These are phyloP conservation scores for Colletotrichum caudatum DNA, from an alignment of 2,329 filamentous ascomycete genomes.

Conservation along the genomic window DNA sequence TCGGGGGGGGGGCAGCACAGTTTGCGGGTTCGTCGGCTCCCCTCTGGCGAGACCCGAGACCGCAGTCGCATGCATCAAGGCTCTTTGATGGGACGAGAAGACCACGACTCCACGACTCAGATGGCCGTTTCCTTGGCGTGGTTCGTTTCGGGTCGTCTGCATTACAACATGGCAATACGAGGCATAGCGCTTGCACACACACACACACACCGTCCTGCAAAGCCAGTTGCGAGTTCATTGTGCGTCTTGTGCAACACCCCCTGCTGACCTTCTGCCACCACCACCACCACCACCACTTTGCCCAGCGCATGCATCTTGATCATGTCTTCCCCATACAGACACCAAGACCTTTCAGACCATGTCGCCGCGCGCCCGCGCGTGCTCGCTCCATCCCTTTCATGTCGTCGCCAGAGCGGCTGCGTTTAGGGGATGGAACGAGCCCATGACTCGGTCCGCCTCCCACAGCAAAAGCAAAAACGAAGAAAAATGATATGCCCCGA, in stretches of 20 bases:
- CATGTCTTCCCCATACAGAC: constrained; percentile 1
- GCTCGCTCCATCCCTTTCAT: constrained; percentile 1
- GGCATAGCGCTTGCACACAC: constrained; percentile 13
- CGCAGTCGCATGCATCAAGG: constrained; percentile 10
- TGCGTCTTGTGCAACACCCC: constrained; percentile 25
- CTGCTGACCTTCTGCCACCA: constrained; percentile 13
- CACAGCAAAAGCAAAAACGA: neutral
- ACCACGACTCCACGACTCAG: neutral
- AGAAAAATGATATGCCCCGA: constrained; percentile 10
- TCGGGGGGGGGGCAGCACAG: constrained; percentile 6
- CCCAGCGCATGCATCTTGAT: constrained; percentile 6
- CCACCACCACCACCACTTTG: neutral
- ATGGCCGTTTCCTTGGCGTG: constrained; percentile 1
- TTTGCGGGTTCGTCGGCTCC: constrained; percentile 25
- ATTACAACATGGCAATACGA: constrained; percentile 14
- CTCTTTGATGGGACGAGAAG: constrained; percentile 8
- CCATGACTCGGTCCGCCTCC: constrained; percentile 33
- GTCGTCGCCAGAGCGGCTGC: constrained; percentile 8
- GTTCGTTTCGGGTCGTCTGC: constrained; percentile 7
- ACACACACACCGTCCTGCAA: constrained; percentile 6
- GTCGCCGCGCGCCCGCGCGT: neutral
- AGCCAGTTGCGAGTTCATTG: constrained; percentile 15
- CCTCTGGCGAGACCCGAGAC: constrained; percentile 24
- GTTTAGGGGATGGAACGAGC: constrained; percentile 20
- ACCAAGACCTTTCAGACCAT: constrained; percentile 13